phyloP scores from a whole-genome alignment of 495 filamentous ascomycete species.

The Tuber calosporum region DNA sequence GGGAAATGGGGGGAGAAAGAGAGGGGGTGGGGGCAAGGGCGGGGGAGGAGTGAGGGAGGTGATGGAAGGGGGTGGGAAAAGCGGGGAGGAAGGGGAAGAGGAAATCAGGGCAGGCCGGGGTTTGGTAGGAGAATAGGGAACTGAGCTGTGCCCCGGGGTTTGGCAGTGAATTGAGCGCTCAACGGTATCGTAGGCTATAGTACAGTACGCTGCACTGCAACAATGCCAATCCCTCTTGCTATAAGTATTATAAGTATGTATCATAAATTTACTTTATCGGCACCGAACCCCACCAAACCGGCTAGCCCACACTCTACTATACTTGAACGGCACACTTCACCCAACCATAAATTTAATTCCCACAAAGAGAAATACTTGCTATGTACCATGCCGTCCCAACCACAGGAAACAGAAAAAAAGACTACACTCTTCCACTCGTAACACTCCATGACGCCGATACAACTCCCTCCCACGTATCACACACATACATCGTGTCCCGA shows the following conservation, averaged over 20 bases:
- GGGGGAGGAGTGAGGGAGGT: background rate
- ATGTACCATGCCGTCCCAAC: background rate
- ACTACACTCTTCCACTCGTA: background rate
- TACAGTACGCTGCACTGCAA: background rate
- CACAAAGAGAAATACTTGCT: no score
- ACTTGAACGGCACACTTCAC: background rate
- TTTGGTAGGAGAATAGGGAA: background rate
- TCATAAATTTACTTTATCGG: background rate
- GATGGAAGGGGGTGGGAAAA: background rate
- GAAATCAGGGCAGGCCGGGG: no score
- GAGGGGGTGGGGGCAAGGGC: no score
- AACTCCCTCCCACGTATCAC: no score
- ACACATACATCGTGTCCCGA: background rate
- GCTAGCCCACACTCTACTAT: background rate
- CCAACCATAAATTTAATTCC: background rate
- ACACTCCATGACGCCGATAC: background rate
- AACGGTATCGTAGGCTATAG: background rate
- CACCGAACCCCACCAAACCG: background rate
- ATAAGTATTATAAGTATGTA: no score
- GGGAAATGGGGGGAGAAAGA: background rate
- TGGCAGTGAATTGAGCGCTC: background rate
- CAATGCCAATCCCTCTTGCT: background rate
- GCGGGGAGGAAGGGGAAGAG: background rate
- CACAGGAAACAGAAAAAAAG: background rate
- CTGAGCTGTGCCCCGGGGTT: background rate